Base-by-base conservation (phyloP, 2,329 filamentous ascomycete species). In the Atkinsonella hypoxylon region DNA sequence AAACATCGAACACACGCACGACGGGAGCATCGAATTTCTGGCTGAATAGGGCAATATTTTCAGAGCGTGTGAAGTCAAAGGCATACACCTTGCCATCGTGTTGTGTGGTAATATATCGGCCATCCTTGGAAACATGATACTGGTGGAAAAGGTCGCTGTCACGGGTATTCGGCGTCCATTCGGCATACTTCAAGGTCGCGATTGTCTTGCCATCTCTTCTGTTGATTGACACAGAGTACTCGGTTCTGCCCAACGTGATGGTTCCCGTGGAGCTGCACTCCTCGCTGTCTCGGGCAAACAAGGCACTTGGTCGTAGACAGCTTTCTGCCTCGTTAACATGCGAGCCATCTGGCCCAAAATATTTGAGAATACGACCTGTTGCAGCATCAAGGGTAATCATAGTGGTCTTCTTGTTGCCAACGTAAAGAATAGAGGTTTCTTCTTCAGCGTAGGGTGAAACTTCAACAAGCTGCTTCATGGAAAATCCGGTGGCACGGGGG, bases 101-200 rank as follows among this genome's bases (percentile, higher is more conserved):
- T 58, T 83, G 82, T 57, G 85, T 88, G 57, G 91, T 91, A 47
- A 97, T 84, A 67, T 97, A 96, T 54, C 85, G 86, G 57, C 87
- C 83, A 64, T 97, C 90, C 63, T 90, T 83, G 0, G 89, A 89
- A 11, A 74, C 70, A 13, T 78, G 78, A 61, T 97, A 93, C 62
- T 97, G 89, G 47, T 79, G 79, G 59, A 89, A 83, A 7, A 98
- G 79, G 63, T 98, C 93, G 55, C 80, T 80, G 66, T 98, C 91
- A 54, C 83, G 87, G 53, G 85, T 94, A 66, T 98, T 98, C 13
- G 90, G 87, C 0, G 82, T 83, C 93, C 93, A 98, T 65, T 98
- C 93, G 11, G 89, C 86, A 63, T 94, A 98, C 57, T 82, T 90
- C 58, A 98, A 79, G 0, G 88, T 95, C 61, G 89, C 95, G 55